Evolutionary conservation across 441 rosid species (phyloP).

Genomic region (Eutrema salsugineum): DNA sequence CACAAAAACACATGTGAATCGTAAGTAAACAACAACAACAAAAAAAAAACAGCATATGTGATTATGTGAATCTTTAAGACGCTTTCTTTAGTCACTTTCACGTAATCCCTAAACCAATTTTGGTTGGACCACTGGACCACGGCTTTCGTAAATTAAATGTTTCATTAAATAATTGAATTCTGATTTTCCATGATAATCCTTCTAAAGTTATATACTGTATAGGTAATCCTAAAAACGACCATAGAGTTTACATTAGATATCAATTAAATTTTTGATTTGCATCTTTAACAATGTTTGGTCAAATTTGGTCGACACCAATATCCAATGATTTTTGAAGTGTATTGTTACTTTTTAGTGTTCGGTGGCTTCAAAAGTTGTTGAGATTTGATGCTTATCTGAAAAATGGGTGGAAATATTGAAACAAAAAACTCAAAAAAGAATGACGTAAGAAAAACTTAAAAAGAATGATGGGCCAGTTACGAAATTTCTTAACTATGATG

Average conservation of each 20-base stretch:
- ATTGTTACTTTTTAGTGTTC: background rate
- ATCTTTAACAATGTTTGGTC: constrained; percentile 9
- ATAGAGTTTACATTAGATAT: background rate
- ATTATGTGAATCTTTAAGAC: background rate
- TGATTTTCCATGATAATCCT: background rate
- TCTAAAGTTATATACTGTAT: background rate
- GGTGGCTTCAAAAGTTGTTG: constrained; percentile 3
- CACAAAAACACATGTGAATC: background rate
- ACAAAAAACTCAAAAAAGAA: background rate
- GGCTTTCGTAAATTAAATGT: background rate
- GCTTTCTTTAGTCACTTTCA: constrained; percentile 13
- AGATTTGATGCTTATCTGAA: constrained; percentile 5
- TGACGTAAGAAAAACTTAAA: background rate
- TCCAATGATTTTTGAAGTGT: background rate
- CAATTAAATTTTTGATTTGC: background rate
- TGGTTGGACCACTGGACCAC: background rate
- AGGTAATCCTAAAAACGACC: background rate
- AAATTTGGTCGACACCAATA: constrained; percentile 16
- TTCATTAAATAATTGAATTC: background rate
- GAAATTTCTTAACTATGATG: background rate
- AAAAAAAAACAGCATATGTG: background rate
- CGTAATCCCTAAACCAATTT: background rate
- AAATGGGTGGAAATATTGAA: background rate
- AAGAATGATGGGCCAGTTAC: background rate
- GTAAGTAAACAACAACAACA: background rate